Evolutionary conservation across 352 stramenopile species (phyloP).

Genomic region (Plasmopara muralis): DNA sequence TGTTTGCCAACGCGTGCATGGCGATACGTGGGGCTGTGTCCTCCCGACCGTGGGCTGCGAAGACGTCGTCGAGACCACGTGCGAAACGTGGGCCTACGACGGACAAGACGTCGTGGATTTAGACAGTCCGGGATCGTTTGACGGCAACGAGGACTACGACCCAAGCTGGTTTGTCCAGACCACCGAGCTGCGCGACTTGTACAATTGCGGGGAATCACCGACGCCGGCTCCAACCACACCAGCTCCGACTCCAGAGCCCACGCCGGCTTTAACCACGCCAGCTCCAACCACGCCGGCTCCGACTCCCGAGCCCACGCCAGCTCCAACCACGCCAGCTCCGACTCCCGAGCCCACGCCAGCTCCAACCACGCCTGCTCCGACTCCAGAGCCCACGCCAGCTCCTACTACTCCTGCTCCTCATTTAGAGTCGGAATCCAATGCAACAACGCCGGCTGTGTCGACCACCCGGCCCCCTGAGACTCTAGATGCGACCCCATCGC

Average conservation of each 20-base stretch:
- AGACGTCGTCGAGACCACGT: constrained; percentile 14
- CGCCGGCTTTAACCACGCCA: constrained; percentile 16
- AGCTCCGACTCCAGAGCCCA: constrained; percentile 10
- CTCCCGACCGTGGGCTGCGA: constrained; percentile 32
- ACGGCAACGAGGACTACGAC: constrained; percentile 27
- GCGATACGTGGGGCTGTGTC: constrained; percentile 36
- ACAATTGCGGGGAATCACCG: constrained; percentile 24
- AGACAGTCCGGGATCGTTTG: constrained; percentile 17
- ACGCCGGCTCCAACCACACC: constrained; percentile 26
- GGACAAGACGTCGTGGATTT: constrained; percentile 21
- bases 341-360: constrained; percentile 9
- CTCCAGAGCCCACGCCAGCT: constrained; percentile 12
- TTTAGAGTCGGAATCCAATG: too few species aligned
- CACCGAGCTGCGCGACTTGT: constrained; percentile 22
- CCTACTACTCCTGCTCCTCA: not conserved
- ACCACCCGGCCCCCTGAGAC: too few species aligned
- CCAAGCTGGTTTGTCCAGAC: constrained; percentile 36
- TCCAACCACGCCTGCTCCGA: constrained; percentile 14
- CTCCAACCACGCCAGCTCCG: constrained; percentile 15
- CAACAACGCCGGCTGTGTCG: too few species aligned
- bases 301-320: constrained; percentile 10
- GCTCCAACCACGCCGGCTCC: constrained; percentile 6
- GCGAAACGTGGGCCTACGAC: constrained; percentile 27
- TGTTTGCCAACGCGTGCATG: constrained; percentile 28
- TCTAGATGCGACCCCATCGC: too few species aligned